These are phyloP conservation scores for Coemansia sp. DNA, from an alignment of 192 early-diverging fungal genomes.

Conservation along the genomic window DNA sequence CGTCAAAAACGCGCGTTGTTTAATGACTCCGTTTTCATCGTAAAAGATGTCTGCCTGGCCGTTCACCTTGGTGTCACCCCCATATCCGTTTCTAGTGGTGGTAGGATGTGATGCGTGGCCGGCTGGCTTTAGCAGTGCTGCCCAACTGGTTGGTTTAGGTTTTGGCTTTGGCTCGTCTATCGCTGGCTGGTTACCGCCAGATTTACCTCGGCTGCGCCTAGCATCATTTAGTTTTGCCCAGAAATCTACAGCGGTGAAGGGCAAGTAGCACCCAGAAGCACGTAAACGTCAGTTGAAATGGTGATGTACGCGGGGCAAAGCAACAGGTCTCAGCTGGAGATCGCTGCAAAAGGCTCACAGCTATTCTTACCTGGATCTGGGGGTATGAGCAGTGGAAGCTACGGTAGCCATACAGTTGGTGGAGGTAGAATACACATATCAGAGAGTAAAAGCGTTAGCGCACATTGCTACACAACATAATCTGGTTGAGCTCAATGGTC, in stretches of 20 bases:
- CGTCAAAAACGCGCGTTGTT: constrained; percentile 17
- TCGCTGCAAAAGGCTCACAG: too few relatives aligned
- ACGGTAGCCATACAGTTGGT: background rate
- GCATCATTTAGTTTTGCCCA: background rate
- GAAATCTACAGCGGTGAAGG: constrained; percentile 6
- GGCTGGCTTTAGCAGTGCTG: constrained; percentile 22
- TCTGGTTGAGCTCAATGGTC: too few relatives aligned
- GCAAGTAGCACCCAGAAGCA: too few relatives aligned
- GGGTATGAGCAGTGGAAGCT: constrained; percentile 3
- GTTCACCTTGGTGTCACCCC: constrained; percentile 11
- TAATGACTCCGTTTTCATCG: background rate
- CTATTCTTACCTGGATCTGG: constrained; percentile 2
- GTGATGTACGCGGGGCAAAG: too few relatives aligned
- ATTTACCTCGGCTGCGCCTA: background rate
- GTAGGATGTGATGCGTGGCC: background rate
- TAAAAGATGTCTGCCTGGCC: constrained; percentile 70
- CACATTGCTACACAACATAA: background rate
- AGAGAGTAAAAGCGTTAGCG: background rate
- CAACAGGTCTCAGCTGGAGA: too few relatives aligned
- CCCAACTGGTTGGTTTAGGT: constrained; percentile 38
- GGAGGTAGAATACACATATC: background rate
- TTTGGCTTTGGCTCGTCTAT: constrained; percentile 6
- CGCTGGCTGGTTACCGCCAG: background rate
- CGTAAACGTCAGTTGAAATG: background rate
- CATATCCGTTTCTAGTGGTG: constrained; percentile 54